These are phyloP conservation scores for Mortierella sp. DNA, from an alignment of 371 early-diverging fungal genomes.

Conservation along the genomic window DNA sequence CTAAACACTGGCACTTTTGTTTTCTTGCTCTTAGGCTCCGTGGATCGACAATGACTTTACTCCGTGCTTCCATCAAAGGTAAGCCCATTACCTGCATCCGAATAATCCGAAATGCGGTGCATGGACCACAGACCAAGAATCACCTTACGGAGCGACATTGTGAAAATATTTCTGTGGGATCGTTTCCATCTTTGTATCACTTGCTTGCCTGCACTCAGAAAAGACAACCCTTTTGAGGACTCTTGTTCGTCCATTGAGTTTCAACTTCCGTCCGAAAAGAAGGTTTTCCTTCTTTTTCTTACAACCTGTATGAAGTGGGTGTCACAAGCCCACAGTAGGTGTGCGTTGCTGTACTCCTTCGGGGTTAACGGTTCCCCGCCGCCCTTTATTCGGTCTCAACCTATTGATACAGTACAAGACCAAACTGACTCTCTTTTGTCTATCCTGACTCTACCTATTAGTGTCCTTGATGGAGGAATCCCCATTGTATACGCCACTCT, in stretches of 20 bases:
- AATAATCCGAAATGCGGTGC: not conserved
- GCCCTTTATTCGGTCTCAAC: not conserved
- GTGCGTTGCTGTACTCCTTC: not conserved
- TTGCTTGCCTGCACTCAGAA: not conserved
- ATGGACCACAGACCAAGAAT: conserved; percentile 1
- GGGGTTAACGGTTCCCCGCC: not conserved
- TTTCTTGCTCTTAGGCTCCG: conserved; percentile 26
- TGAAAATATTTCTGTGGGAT: not conserved
- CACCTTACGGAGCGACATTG: no score
- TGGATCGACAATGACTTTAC: conserved; percentile 56
- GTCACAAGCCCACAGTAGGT: not conserved
- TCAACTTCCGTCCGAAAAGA: conserved; percentile 2
- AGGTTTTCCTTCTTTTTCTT: not conserved
- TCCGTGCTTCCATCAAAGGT: conserved; percentile 57
- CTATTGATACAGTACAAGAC: not conserved
- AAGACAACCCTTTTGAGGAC: not conserved
- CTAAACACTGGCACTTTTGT: not conserved
- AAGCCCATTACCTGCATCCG: not conserved
- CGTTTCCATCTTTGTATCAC: conserved; percentile 8
- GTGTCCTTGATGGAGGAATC: conserved; percentile 52
- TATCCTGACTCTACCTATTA: conserved; percentile 12
- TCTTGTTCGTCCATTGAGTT: not conserved
- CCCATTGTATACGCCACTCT: conserved; percentile 29
- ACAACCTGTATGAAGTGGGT: not conserved
- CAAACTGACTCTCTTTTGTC: not conserved